These are phyloP conservation scores for Raphanus sativus DNA, from an alignment of 345 rosid genomes.

Conservation along the genomic window DNA sequence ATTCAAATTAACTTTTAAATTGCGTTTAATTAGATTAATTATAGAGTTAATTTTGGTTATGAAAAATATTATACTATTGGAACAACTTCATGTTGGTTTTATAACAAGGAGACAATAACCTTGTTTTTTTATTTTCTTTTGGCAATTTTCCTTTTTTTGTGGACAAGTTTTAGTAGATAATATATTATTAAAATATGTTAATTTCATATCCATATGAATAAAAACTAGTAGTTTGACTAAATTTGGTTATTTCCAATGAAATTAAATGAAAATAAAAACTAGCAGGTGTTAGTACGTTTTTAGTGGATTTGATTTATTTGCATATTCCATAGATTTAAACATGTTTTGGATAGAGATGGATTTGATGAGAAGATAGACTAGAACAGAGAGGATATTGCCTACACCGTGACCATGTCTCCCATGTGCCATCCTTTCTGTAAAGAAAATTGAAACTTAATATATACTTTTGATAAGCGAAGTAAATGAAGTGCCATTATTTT, in stretches of 20 bases:
- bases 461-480: slow-evolving; percentile 50
- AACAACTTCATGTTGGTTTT: no score
- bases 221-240: not conserved
- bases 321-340: slow-evolving; percentile 25
- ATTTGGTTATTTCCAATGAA: not conserved
- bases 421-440: slow-evolving; percentile 92
- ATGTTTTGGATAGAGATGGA: slow-evolving; percentile 32
- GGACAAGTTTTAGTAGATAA: no score
- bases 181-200: no score
- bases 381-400: slow-evolving; percentile 58
- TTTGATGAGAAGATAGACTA: slow-evolving; percentile 46
- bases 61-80: no score
- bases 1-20: no score
- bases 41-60: no score
- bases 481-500: slow-evolving; percentile 22
- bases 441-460: slow-evolving; percentile 43
- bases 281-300: not conserved
- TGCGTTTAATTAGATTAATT: no score
- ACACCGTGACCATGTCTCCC: slow-evolving; percentile 67
- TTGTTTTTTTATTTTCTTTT: no score
- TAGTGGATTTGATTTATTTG: not conserved
- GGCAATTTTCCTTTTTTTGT: no score
- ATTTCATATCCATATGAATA: no score
- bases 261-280: not conserved
- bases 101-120: no score